Conservation (phyloP, 805 yeast species). For the Kuraishia borneana region DNA sequence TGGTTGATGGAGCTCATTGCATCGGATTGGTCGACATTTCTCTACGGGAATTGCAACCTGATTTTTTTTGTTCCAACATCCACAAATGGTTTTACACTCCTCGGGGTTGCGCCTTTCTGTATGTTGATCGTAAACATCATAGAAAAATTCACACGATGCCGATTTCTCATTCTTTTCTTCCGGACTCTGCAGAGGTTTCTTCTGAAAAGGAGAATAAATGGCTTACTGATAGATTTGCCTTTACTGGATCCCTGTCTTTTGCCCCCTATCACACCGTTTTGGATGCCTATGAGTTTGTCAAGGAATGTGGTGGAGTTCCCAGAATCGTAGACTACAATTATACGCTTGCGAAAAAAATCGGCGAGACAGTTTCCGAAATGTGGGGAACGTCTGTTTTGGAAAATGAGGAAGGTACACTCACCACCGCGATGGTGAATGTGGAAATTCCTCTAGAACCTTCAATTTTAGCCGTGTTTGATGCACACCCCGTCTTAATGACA, state of each 20-base stretch:
- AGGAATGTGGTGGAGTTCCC: constrained; percentile 51
- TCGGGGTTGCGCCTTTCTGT: constrained; percentile 45
- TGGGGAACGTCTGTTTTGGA: constrained; percentile 29
- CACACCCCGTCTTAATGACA: constrained; percentile 3
- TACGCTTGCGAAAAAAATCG: constrained; percentile 32
- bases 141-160: constrained; percentile 43
- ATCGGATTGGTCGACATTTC: constrained; percentile 42
- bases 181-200: constrained; percentile 17
- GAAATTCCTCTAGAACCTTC: constrained; percentile 20
- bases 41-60: constrained; percentile 35
- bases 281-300: constrained; percentile 40
- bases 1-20: constrained; percentile 68
- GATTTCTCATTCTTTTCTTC: constrained; percentile 35
- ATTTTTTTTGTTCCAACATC: constrained; percentile 48
- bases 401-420: constrained; percentile 20
- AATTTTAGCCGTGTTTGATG: not conserved
- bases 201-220: constrained; percentile 13
- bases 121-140: constrained; percentile 43
- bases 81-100: constrained; percentile 65
- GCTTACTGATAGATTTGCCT: constrained; percentile 35
- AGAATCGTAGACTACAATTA: constrained; percentile 35
- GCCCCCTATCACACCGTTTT: constrained; percentile 29
- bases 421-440: constrained; percentile 33
- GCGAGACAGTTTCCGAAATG: constrained; percentile 22
- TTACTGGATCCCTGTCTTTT: constrained; percentile 38